Evolutionary conservation across 2,329 filamentous ascomycete genomes (phyloP).

Genomic region (Coleophoma eucalyptorum): DNA sequence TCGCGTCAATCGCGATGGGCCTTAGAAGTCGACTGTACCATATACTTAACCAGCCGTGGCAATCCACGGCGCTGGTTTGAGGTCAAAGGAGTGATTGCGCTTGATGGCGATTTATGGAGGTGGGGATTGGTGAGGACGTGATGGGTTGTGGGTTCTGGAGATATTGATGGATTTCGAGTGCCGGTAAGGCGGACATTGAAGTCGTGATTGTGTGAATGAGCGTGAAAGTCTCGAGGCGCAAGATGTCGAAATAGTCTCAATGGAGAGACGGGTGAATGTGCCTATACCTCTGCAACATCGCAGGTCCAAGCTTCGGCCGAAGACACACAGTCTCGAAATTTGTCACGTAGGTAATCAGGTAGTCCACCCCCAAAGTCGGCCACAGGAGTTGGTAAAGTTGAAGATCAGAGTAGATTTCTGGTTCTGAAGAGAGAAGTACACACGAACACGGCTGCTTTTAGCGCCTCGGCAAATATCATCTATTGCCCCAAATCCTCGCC

Average conservation of each 20-base stretch:
- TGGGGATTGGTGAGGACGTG: not conserved
- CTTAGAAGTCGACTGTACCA: too few species aligned
- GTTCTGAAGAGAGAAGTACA: not conserved
- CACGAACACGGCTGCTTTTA: not conserved
- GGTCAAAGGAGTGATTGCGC: not conserved
- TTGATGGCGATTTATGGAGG: not conserved
- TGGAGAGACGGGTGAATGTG: not conserved
- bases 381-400: too few species aligned
- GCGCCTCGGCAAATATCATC: not conserved
- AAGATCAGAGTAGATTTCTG: not conserved
- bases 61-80: not conserved
- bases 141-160: not conserved
- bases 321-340: not conserved
- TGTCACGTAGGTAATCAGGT: not conserved
- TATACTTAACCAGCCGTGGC: too few species aligned
- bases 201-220: not conserved
- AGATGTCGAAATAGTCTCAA: not conserved
- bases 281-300: not conserved
- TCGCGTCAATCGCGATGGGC: too few species aligned
- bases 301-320: constrained; percentile 1
- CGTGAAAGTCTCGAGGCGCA: not conserved
- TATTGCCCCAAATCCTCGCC: too few species aligned
- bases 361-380: not conserved
- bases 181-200: not conserved
- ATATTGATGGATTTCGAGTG: not conserved